A percentile compares a stretch with the other conserved stretches of the same genome.
Evolutionary conservation across 164 flowering plant genomes (phyloP).

Genomic region (Dillenia turbinata): DNA sequence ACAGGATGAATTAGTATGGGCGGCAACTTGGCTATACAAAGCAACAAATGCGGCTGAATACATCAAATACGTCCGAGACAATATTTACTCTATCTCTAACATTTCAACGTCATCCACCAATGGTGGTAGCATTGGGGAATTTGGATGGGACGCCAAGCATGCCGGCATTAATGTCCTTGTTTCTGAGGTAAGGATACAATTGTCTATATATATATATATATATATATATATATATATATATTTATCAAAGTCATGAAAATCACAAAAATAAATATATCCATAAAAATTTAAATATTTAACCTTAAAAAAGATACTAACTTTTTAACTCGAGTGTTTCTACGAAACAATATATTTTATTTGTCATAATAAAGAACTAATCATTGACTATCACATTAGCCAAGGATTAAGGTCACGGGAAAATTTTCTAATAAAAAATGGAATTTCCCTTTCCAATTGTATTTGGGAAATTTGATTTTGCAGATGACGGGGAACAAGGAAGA

Average conservation of each 20-base stretch:
- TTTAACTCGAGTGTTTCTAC: too few species aligned
- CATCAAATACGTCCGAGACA: slow-evolving; percentile 22
- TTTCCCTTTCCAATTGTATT: too few species aligned
- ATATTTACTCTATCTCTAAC: slow-evolving; percentile 19
- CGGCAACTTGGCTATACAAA: slow-evolving; percentile 45
- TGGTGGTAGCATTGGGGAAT: slow-evolving; percentile 32
- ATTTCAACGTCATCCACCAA: not conserved
- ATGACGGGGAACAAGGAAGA: not conserved
- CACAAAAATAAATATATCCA: too few species aligned
- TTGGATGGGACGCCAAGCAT: slow-evolving; percentile 52
- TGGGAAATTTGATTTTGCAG: slow-evolving; percentile 7
- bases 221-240: not conserved
- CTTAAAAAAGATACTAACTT: too few species aligned
- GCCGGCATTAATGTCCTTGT: slow-evolving; percentile 45
- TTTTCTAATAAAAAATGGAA: too few species aligned
- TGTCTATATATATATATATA: not conserved
- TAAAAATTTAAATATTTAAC: too few species aligned
- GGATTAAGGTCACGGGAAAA: too few species aligned
- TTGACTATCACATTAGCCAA: too few species aligned
- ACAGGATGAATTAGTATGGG: slow-evolving; percentile 61
- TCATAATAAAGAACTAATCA: too few species aligned
- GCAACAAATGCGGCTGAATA: slow-evolving; percentile 27
- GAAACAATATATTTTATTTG: too few species aligned
- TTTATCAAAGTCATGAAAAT: too few species aligned
- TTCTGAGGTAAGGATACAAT: slow-evolving; percentile 23